phyloP scores from a whole-genome alignment of 2,329 filamentous ascomycete genomes.

The Chrysoporthe deuterocubensis region DNA sequence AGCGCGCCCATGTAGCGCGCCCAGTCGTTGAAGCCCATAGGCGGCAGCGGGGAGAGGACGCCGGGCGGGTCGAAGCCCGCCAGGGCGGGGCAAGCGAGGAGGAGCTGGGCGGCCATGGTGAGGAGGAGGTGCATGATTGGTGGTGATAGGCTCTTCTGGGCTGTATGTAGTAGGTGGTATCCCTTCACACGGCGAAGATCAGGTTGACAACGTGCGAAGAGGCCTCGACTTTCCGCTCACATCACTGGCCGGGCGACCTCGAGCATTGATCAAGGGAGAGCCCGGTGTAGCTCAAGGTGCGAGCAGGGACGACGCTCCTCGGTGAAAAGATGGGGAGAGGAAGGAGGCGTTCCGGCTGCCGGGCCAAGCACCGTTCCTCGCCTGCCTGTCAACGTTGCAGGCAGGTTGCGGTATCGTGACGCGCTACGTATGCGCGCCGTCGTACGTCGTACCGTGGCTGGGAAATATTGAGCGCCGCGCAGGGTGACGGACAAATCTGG shows the following conservation, averaged over 20 bases:
- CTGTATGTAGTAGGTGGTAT: no score
- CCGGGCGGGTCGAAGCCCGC: slow-evolving; percentile 26
- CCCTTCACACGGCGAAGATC: no score
- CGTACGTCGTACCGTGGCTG: neutral
- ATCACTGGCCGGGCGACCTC: no score
- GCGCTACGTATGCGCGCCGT: slow-evolving; percentile 4
- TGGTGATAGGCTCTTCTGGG: no score
- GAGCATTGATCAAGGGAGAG: no score
- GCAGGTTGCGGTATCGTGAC: neutral
- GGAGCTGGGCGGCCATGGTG: slow-evolving; percentile 22
- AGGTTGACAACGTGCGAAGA: neutral
- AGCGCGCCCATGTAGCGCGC: slow-evolving; percentile 51
- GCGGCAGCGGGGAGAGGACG: slow-evolving; percentile 41
- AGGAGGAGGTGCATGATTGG: slow-evolving; percentile 8
- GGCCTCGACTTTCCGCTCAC: no score
- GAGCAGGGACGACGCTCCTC: no score
- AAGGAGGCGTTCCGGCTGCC: neutral
- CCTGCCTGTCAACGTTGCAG: neutral
- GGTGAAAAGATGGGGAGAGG: no score
- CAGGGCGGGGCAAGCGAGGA: slow-evolving; percentile 16
- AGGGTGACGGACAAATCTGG: neutral
- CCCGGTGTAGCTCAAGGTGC: no score
- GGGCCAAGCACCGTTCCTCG: neutral
- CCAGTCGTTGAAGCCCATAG: slow-evolving; percentile 60
- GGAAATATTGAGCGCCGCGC: neutral